Percentiles rank a stretch among this genome's conserved stretches.
phyloP scores from a whole-genome alignment of 2,329 filamentous ascomycete genomes.

The Apiospora saccharicola region DNA sequence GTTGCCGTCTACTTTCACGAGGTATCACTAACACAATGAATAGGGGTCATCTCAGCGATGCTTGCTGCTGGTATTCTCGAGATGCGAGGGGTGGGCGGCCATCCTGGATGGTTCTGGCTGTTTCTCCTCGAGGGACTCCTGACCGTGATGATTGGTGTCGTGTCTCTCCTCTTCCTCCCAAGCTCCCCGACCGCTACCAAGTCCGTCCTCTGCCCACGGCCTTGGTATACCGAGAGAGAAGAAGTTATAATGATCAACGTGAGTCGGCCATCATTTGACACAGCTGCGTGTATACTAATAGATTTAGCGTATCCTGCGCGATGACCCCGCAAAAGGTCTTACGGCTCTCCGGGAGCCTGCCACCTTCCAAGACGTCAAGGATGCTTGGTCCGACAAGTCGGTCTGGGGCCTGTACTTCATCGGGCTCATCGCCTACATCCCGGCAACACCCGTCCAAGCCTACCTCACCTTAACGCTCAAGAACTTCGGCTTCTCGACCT shows the following conservation, averaged over 20 bases:
- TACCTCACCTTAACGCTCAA: conserved; percentile 66
- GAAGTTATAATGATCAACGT: conserved; percentile 74
- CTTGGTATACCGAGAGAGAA: conserved; percentile 73
- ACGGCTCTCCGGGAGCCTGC: conserved; percentile 53
- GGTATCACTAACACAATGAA: conserved; percentile 47
- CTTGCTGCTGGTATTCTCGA: conserved; percentile 48
- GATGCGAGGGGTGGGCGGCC: conserved; percentile 46
- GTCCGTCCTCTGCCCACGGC: conserved; percentile 64
- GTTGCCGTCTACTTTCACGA: conserved; percentile 43
- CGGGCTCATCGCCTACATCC: conserved; percentile 57
- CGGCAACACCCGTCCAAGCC: conserved; percentile 52
- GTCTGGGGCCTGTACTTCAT: conserved; percentile 60
- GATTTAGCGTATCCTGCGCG: conserved; percentile 53
- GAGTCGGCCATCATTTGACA: background rate
- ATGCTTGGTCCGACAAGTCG: conserved; percentile 53
- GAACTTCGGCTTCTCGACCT: conserved; percentile 63
- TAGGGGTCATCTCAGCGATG: conserved; percentile 58
- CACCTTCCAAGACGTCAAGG: conserved; percentile 51
- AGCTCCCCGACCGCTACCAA: conserved; percentile 71
- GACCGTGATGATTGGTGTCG: conserved; percentile 59
- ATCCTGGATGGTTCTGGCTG: conserved; percentile 54
- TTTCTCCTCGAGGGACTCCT: conserved; percentile 65
- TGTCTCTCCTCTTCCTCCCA: conserved; percentile 67
- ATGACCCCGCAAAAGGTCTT: conserved; percentile 60
- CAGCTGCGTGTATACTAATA: conserved; percentile 12